phyloP scores from a whole-genome alignment of 2,329 filamentous ascomycete species.

The Aspergillus clavatus region DNA sequence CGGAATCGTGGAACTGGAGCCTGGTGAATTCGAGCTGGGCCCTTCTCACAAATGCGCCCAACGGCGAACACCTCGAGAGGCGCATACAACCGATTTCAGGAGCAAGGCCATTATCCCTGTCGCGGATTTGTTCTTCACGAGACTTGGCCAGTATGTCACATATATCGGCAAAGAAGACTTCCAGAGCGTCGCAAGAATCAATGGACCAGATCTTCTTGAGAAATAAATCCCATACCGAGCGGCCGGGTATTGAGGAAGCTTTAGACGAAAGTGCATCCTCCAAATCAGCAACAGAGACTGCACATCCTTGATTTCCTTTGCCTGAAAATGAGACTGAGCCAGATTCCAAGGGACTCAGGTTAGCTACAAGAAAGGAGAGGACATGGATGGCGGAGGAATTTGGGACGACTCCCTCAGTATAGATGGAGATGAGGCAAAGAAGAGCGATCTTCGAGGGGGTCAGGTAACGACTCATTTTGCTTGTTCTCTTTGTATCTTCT shows the following conservation, averaged over 20 bases:
- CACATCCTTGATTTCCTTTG: conserved; percentile 27
- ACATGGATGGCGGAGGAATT: conserved; percentile 67
- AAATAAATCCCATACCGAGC: conserved; percentile 83
- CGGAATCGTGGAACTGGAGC: conserved; percentile 72
- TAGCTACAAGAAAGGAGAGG: conserved; percentile 71
- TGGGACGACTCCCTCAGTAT: conserved; percentile 66
- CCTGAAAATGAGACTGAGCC: conserved; percentile 16
- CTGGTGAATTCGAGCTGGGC: conserved; percentile 73
- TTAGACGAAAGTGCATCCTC: conserved; percentile 44
- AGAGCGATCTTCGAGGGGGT: conserved; percentile 86
- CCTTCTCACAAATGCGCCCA: conserved; percentile 75
- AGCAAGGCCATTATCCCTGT: conserved; percentile 51
- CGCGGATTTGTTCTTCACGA: conserved; percentile 55
- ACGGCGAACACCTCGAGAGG: conserved; percentile 67
- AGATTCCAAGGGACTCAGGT: conserved; percentile 51
- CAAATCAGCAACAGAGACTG: conserved; percentile 43
- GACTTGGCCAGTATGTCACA: conserved; percentile 56
- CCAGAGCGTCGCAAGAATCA: conserved; percentile 74
- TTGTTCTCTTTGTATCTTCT: not conserved
- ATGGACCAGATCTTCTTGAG: conserved; percentile 78
- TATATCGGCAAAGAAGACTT: conserved; percentile 65
- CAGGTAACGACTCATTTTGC: conserved; percentile 69
- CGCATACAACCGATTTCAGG: conserved; percentile 52
- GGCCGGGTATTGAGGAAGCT: conserved; percentile 60
- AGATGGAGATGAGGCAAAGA: conserved; percentile 74